Conservation (phyloP, 345 rosid genomes). For the Litchi chinensis region DNA sequence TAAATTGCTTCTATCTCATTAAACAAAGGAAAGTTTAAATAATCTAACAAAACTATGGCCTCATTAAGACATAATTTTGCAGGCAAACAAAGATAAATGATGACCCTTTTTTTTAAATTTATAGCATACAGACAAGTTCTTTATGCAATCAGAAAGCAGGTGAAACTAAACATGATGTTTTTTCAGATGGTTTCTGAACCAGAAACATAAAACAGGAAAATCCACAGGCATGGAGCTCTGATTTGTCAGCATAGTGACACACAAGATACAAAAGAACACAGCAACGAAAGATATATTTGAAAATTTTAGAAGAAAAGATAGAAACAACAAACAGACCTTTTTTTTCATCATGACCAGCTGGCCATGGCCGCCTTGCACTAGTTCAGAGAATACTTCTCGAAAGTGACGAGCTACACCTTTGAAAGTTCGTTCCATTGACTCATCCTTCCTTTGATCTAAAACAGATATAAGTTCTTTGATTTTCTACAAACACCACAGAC, state of each 20-base stretch:
- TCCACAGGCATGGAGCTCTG: not conserved
- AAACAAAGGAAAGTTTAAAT: not conserved
- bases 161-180: not conserved
- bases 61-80: not conserved
- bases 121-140: not conserved
- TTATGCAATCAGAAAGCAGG: slow-evolving; percentile 11
- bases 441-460: slow-evolving; percentile 92
- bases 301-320: not conserved
- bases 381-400: slow-evolving; percentile 89
- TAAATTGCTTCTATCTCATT: not conserved
- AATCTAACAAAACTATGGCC: not conserved
- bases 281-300: not conserved
- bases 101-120: not conserved
- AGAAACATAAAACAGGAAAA: slow-evolving; percentile 6
- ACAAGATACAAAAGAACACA: slow-evolving; percentile 4
- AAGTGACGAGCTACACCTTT: slow-evolving; percentile 95
- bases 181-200: not conserved
- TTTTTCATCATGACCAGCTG: slow-evolving; percentile 90
- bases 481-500: slow-evolving; percentile 56
- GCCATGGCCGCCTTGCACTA: slow-evolving; percentile 95
- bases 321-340: slow-evolving; percentile 48
- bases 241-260: not conserved
- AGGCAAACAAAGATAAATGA: not conserved
- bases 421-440: slow-evolving; percentile 95
- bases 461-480: slow-evolving; percentile 82